Base-by-base conservation (phyloP, 768 basidiomycete genomes). In the Phanerodontia chrysosporium region DNA sequence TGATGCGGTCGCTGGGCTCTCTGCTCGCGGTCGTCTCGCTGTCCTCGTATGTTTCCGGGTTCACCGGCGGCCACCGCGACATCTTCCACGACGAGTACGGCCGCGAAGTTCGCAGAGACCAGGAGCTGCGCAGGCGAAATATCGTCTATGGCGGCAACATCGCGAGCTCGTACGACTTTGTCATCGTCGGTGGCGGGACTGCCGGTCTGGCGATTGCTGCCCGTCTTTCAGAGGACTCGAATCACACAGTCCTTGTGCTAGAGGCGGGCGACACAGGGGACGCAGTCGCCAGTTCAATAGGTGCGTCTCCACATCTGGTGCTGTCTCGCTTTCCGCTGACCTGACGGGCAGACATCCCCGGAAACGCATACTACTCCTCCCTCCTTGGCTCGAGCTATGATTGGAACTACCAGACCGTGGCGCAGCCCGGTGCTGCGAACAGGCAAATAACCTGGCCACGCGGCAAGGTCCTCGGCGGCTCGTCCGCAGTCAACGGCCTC, bases 381-480 rank as follows among this genome's bases (percentile, higher is more conserved):
- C 72, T 85, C 9, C 67, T 80, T 32, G 72, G 73, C 49, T 70
- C 78, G 1, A 61, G 74, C 14, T 80, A 83, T 69, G 83, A 86
- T 69, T 87, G 83, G 81, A 69, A 73, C 18, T 84, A 81, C 72
- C 69, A 69, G 45, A 83, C 83, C 14, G 72, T 74, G 5, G 67
- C 78, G 0, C 85, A 87, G 67, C 51, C 74, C 0, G 72, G 75
- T 58, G 74, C 77, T 22, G 70, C 67, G 32, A 75, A 76, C 56
- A 76, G 83, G 27, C 65, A 62, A 0, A 59, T 85, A 44, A 57
- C 73, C 2, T 87, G 86, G 82, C 82, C 86, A 4, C 77, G 83
- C 32, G 89, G 88, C 30, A 85, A 83, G 69, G 81, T 84, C 51
- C 75, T 90, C 24, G 87, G 88, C 55, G 87, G 88, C 6, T 85